Conservation (phyloP, 441 rosid species). For the Cnidoscolus chayamansa region DNA sequence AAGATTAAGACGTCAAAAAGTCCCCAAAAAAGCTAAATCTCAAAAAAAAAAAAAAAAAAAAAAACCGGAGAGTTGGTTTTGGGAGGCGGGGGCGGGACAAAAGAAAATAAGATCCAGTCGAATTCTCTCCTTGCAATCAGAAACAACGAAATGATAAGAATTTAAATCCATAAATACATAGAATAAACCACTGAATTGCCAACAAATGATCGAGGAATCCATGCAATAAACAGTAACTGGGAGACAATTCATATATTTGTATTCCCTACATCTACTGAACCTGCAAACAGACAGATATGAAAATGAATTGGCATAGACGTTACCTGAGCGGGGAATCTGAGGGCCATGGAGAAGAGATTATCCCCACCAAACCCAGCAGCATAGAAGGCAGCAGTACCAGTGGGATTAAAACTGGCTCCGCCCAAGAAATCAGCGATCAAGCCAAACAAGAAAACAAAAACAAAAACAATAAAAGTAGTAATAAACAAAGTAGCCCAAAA, state of each 20-base stretch:
- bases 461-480: constrained; percentile 47
- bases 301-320: neutral
- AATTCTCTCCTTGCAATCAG: neutral
- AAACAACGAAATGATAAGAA: neutral
- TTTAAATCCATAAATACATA: neutral
- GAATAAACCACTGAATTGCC: neutral
- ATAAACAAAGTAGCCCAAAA: constrained; percentile 52
- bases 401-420: constrained; percentile 88
- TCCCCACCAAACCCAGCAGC: constrained; percentile 72
- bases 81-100: neutral
- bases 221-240: neutral
- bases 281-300: no score
- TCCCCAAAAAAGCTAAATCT: neutral
- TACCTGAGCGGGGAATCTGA: constrained; percentile 92
- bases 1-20: neutral
- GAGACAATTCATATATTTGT: no score
- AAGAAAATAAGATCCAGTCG: constrained; percentile 4
- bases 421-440: constrained; percentile 54
- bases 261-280: no score
- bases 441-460: constrained; percentile 52
- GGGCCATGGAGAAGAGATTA: constrained; percentile 71
- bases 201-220: neutral
- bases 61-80: no score
- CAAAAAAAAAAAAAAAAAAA: neutral
- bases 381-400: constrained; percentile 70